phyloP scores from a whole-genome alignment of 23 red algal genomes.

The Gracilariopsis chorda region DNA sequence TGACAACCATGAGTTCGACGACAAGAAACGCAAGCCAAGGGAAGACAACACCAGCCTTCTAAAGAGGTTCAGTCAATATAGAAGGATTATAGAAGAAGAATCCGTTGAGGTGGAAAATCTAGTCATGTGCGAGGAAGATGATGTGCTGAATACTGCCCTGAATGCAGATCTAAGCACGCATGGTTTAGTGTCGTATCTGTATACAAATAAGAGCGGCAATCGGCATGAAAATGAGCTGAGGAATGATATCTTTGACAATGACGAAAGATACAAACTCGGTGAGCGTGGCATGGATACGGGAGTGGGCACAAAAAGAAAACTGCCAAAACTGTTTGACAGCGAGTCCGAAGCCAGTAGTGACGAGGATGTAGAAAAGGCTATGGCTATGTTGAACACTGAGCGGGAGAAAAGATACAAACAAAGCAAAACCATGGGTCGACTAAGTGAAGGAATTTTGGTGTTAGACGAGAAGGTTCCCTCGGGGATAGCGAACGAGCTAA shows the following conservation, averaged over 20 bases:
- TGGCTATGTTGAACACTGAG: background rate
- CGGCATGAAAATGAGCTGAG: background rate
- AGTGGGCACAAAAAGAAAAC: background rate
- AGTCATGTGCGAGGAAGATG: constrained; percentile 56
- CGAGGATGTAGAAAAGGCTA: constrained; percentile 19
- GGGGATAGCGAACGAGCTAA: no score
- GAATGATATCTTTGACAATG: background rate
- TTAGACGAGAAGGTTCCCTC: no score
- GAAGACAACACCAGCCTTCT: background rate
- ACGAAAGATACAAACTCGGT: background rate
- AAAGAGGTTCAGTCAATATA: constrained; percentile 19
- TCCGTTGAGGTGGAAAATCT: constrained; percentile 4
- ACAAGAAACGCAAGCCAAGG: background rate
- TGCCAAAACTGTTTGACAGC: constrained; percentile 1
- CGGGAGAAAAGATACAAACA: background rate
- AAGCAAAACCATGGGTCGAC: no score
- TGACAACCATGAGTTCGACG: background rate
- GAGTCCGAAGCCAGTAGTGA: constrained; percentile 24
- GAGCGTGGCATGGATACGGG: background rate
- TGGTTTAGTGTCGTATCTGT: constrained; percentile 63
- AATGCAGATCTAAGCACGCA: constrained; percentile 48
- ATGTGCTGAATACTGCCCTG: constrained; percentile 22
- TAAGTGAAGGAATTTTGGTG: no score
- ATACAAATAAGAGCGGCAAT: constrained; percentile 35
- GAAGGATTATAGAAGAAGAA: constrained; percentile 16